Conservation (phyloP, 345 rosid genomes). For the Pugionium dolabratum region DNA sequence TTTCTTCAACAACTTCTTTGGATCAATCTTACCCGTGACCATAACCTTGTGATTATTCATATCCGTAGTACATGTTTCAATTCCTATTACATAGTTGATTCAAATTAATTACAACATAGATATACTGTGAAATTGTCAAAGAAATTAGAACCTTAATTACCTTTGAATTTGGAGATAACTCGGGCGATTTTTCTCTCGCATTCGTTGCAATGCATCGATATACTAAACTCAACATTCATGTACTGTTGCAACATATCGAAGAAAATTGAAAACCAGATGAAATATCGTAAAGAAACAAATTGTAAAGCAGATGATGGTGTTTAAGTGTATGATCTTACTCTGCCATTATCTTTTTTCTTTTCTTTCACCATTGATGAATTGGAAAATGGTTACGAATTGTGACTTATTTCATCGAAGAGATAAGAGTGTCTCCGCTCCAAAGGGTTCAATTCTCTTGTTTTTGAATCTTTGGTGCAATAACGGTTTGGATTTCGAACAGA, state of each 20-base stretch:
- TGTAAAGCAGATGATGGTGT: not conserved
- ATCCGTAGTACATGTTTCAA: slow-evolving; percentile 66
- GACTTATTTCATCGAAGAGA: slow-evolving; percentile 18
- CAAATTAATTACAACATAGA: not conserved
- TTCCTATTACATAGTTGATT: slow-evolving; percentile 45
- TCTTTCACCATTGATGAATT: slow-evolving; percentile 31
- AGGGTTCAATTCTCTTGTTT: not conserved
- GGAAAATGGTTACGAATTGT: not conserved
- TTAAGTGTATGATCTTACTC: slow-evolving; percentile 21
- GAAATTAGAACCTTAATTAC: slow-evolving; percentile 33
- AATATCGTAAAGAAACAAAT: not conserved
- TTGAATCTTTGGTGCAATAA: slow-evolving; percentile 19
- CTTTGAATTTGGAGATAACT: slow-evolving; percentile 63
- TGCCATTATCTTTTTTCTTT: slow-evolving; percentile 35
- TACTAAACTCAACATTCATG: slow-evolving; percentile 49
- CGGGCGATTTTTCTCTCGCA: slow-evolving; percentile 68
- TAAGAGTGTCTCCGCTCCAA: slow-evolving; percentile 21
- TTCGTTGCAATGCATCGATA: slow-evolving; percentile 80
- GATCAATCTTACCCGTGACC: slow-evolving; percentile 61
- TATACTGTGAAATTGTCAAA: not conserved
- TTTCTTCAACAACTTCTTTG: slow-evolving; percentile 63
- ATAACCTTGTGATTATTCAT: slow-evolving; percentile 62
- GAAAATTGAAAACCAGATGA: not conserved
- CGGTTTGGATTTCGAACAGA: slow-evolving; percentile 15
- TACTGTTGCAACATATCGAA: slow-evolving; percentile 36